Conservation (phyloP, 2,329 filamentous ascomycete genomes). For the Aspergillus tanneri region DNA sequence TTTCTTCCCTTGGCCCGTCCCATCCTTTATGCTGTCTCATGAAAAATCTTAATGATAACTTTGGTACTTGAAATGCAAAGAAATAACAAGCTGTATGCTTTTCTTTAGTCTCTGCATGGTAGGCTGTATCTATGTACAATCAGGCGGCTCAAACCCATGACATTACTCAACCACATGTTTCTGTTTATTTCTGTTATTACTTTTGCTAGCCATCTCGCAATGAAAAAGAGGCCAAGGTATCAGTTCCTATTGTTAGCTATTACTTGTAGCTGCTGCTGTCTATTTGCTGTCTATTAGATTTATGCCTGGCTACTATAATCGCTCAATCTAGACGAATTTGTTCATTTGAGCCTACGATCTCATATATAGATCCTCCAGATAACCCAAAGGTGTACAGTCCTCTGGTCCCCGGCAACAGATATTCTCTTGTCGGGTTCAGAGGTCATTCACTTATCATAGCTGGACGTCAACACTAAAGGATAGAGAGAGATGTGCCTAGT, state of each 20-base stretch:
- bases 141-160: conserved; percentile 30
- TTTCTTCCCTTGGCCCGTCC: too few species aligned
- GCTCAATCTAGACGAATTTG: background rate
- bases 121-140: too few species aligned
- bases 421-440: too few species aligned
- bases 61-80: too few species aligned
- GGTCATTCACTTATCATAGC: too few species aligned
- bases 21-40: too few species aligned
- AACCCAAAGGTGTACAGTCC: too few species aligned
- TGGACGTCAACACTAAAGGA: background rate
- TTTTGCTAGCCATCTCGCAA: too few species aligned
- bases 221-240: conserved; percentile 11
- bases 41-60: too few species aligned
- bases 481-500: conserved; percentile 19
- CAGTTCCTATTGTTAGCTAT: conserved; percentile 10
- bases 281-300: conserved; percentile 14
- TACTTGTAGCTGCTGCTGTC: conserved; percentile 12
- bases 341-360: background rate
- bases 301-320: conserved; percentile 10
- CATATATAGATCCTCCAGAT: conserved; percentile 2
- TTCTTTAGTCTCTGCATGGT: too few species aligned
- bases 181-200: conserved; percentile 20
- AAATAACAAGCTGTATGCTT: too few species aligned
- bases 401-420: too few species aligned
- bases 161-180: conserved; percentile 24